Base-by-base conservation (phyloP, 345 rosid species). In the Eucalyptus albens region DNA sequence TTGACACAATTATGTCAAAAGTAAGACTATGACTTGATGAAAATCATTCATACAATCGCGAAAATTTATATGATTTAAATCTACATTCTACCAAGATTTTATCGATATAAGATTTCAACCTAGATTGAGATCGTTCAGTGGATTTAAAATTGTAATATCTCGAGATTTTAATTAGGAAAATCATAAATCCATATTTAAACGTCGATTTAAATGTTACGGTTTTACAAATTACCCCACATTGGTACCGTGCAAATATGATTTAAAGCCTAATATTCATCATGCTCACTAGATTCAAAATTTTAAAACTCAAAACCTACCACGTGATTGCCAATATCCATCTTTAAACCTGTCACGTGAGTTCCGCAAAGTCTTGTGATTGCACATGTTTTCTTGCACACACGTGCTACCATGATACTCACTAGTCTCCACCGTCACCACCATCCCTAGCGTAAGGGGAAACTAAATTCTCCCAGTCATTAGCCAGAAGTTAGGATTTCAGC, bases 401-500 rank as follows among this genome's bases (percentile, higher is more conserved):
- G 9, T 9, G 9, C 80, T 5, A 31, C 6, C 22, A 6, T 31
- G 11, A 10, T 16, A 11, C 42, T 37, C 22, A 31, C 80, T 15
- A 5, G 21, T 37, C 40, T 15, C 6, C 3, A 19, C 40, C 40
- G 4, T 67, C 40, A 67, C 22, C 80, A 31, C 80, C 40, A 9
- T 15, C 77, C 37, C 37, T 67, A 15, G 40, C 3, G 10, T n/a
- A 7, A 7, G 37, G 15, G 72, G 10, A 65, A 65, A 65, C 33
- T 65, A 14, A 65, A 65, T 15, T 67, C 37, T 31, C 22, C 11
- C 0, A n/a, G 21, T n/a, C 40, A 0, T 5, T 9, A 31, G 77
- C 37, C 6, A n/a, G 40, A 11, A 59, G 17, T 62, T 6, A 6
- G 15, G 16, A 62, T 27, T 31, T 69, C 6, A 8, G 0, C 0